Conservation (phyloP, 2,329 filamentous ascomycete genomes). For the Cercospora sesami region DNA sequence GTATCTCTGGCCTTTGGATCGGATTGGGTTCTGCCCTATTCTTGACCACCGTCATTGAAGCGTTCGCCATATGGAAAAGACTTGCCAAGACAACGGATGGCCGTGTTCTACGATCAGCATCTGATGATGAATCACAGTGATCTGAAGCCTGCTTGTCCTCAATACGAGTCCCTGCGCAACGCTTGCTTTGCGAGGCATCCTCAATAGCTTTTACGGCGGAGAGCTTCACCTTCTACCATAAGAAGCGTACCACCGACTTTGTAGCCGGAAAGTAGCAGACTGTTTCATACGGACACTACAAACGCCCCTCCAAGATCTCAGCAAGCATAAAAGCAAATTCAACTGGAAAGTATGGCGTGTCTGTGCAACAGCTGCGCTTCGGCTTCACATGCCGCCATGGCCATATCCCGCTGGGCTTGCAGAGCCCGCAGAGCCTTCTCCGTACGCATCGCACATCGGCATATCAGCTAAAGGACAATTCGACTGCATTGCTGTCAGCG, state of each 20-base stretch:
- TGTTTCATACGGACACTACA: not conserved
- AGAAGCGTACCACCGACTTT: not conserved
- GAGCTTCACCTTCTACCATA: not conserved
- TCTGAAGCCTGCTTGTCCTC: not conserved
- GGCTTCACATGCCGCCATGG: not conserved
- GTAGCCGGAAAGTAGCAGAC: not conserved
- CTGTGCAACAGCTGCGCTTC: not conserved
- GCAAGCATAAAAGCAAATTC: not conserved
- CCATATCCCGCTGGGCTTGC: not conserved
- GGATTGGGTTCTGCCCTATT: slow-evolving; percentile 33
- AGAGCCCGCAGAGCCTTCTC: not conserved
- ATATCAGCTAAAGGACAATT: slow-evolving; percentile 3
- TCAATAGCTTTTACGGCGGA: not conserved
- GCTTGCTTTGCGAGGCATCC: not conserved
- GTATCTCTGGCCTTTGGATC: slow-evolving; percentile 42
- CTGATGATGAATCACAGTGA: not conserved
- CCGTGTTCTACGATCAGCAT: not conserved
- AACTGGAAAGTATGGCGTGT: not conserved
- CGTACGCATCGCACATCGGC: slow-evolving; percentile 2
- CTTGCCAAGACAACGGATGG: slow-evolving; percentile 15
- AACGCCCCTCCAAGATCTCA: not conserved
- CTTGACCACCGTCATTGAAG: slow-evolving; percentile 10
- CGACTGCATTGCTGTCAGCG: not conserved
- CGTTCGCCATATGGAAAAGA: slow-evolving; percentile 15
- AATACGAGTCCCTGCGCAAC: not conserved